Base-by-base conservation (phyloP, 495 filamentous ascomycete species). In the Aspergillus haitiensis region DNA sequence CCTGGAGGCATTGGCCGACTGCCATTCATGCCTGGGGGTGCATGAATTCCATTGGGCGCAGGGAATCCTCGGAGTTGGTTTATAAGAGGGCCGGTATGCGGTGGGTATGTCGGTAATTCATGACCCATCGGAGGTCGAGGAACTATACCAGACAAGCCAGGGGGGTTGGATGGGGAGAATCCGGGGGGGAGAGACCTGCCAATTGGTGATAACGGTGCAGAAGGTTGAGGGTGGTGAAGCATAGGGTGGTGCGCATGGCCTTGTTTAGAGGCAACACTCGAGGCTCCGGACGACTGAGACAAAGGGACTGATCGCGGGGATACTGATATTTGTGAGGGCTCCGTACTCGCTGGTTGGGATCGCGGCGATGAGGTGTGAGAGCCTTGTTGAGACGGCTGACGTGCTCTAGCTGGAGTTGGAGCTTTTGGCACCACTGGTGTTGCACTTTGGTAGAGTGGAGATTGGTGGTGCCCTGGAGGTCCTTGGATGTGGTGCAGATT, bases 351-450 rank as follows among this genome's bases (percentile, higher is more conserved):
- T 15, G 75, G 59, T 52, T 80, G 76, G 7, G 78, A 79, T 12
- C 75, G 72, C 46, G 84, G 89, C 51, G 88, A 89, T 8, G 84
- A 89, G 44, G 73, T 81, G 68, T 83, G 85, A 21, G 89, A 88
- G 34, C 85, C 90, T 70, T 96, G 91, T 55, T 93, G 90, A 12
- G 93, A 96, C 27, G 83, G 66, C 57, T 92, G 90, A 15, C 92
- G 86, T 36, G 83, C 78, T 47, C 88, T 87, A 58, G 82, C 86
- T 12, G 92, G 90, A 21, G 91, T 93, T 5, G 91, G 84, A 44
- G 85, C 85, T 70, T 97, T 97, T 1, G 93, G 88, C 42, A 95
- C 74, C 39, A 84, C 85, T 6, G 94, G 93, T 6, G 90, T 93
- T 18, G 91, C 87, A 61, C 90, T 80, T 33, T 86, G 73, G 37